These are phyloP conservation scores for Mortierella polycephala DNA, from an alignment of 371 early-diverging fungal genomes.

Conservation along the genomic window DNA sequence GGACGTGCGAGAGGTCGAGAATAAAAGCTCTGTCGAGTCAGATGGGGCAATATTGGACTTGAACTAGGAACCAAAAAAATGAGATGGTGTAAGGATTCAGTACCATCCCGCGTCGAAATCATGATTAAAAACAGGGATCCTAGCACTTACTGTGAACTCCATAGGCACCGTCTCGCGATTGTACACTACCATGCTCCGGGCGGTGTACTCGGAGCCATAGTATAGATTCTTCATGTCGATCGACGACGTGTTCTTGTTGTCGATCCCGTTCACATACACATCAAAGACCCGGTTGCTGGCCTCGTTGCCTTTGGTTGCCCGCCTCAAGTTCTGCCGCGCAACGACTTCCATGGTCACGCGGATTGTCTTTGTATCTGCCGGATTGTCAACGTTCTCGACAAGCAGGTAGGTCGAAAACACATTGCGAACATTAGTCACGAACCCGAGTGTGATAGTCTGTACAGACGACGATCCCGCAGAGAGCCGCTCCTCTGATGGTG, in stretches of 20 bases:
- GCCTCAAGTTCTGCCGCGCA: slow-evolving; percentile 69
- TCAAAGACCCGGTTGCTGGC: slow-evolving; percentile 70
- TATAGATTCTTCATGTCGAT: slow-evolving; percentile 73
- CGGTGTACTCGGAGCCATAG: slow-evolving; percentile 72
- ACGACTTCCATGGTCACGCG: slow-evolving; percentile 76
- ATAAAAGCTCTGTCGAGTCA: slow-evolving; percentile 71
- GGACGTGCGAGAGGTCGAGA: slow-evolving; percentile 76
- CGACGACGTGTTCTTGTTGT: slow-evolving; percentile 55
- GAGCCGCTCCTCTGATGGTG: slow-evolving; percentile 32
- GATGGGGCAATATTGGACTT: slow-evolving; percentile 66
- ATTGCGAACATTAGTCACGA: slow-evolving; percentile 64
- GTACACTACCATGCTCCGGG: slow-evolving; percentile 71
- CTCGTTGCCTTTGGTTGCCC: slow-evolving; percentile 45
- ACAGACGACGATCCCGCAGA: slow-evolving; percentile 34
- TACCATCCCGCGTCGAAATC: neutral
- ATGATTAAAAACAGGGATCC: neutral
- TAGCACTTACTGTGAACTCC: slow-evolving; percentile 64
- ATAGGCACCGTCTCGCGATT: slow-evolving; percentile 76
- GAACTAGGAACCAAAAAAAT: slow-evolving; percentile 41
- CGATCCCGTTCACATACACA: slow-evolving; percentile 70
- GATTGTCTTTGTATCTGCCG: slow-evolving; percentile 72
- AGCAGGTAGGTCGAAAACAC: slow-evolving; percentile 73
- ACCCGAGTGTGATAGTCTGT: slow-evolving; percentile 66
- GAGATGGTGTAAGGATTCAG: slow-evolving; percentile 4
- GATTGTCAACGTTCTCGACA: slow-evolving; percentile 75